These are phyloP conservation scores for Hondaea fermentalgiana DNA, from an alignment of 108 stramenopile species.

Conservation along the genomic window DNA sequence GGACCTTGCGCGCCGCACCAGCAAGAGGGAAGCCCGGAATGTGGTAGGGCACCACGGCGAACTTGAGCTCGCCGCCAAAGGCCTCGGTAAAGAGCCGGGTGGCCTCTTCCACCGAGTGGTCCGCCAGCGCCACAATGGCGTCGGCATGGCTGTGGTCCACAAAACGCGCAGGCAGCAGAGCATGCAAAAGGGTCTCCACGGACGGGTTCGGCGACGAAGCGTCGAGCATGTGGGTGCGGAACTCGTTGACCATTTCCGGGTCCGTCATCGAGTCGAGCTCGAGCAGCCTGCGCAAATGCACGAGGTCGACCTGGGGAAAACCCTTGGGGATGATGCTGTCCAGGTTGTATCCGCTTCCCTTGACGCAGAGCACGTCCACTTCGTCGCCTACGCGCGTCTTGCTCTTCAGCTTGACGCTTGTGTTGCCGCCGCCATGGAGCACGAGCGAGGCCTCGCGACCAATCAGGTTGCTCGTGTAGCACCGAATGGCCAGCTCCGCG, in stretches of 20 bases:
- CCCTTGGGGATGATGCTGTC: slow-evolving; percentile 17
- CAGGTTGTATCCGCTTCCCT: slow-evolving; percentile 12
- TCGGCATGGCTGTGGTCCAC: slow-evolving; percentile 23
- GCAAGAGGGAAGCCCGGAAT: slow-evolving; percentile 9
- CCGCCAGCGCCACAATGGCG: slow-evolving; percentile 7
- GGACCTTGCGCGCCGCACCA: neutral
- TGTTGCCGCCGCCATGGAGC: slow-evolving; percentile 19
- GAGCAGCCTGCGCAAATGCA: neutral
- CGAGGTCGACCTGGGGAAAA: neutral
- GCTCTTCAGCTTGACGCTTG: neutral
- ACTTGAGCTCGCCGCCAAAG: neutral
- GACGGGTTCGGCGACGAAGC: slow-evolving; percentile 11
- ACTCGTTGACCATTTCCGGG: slow-evolving; percentile 20
- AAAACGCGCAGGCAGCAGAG: neutral
- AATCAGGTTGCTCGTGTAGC: slow-evolving; percentile 5
- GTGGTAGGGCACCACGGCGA: slow-evolving; percentile 14
- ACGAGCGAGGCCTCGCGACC: neutral
- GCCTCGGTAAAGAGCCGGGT: neutral
- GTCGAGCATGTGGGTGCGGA: slow-evolving; percentile 13
- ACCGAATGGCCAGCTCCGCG: neutral
- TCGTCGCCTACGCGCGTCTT: neutral
- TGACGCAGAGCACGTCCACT: slow-evolving; percentile 14
- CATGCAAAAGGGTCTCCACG: slow-evolving; percentile 15
- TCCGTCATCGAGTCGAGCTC: slow-evolving; percentile 7
- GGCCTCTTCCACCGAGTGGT: neutral